Conservation (phyloP, 139 green algal genomes). For the Tetradesmus obliquus region DNA sequence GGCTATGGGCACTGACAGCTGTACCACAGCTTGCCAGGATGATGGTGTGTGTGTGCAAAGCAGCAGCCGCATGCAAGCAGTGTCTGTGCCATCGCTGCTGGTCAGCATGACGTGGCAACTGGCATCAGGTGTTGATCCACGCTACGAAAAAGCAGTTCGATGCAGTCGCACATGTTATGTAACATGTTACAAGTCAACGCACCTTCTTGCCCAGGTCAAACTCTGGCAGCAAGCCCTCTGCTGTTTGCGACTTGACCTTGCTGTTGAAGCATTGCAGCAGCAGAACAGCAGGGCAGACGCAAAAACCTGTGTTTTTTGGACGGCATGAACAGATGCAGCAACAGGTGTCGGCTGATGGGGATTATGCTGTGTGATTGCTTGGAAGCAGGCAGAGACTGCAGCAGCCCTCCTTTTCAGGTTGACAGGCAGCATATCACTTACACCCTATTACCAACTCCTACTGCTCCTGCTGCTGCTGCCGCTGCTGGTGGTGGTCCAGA, state of each 20-base stretch:
- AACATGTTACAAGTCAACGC: neutral
- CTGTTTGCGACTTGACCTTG: constrained; percentile 70
- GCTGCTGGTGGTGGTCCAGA: too few relatives aligned
- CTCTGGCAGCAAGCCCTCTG: constrained; percentile 75
- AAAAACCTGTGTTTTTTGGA: too few relatives aligned
- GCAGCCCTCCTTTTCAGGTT: neutral
- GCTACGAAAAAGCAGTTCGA: too few relatives aligned
- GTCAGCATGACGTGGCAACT: too few relatives aligned
- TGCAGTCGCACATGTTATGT: neutral
- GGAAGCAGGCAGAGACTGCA: neutral
- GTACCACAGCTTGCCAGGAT: neutral
- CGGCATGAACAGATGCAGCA: too few relatives aligned
- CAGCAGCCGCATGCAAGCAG: too few relatives aligned
- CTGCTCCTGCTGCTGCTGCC: too few relatives aligned
- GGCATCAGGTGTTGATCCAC: too few relatives aligned
- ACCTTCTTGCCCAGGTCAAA: constrained; percentile 85
- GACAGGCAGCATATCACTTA: too few relatives aligned
- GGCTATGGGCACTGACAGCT: neutral
- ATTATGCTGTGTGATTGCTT: neutral
- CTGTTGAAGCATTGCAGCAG: constrained; percentile 42
- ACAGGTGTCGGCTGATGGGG: too few relatives aligned
- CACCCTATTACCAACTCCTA: too few relatives aligned
- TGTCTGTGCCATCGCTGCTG: too few relatives aligned
- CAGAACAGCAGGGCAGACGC: neutral
- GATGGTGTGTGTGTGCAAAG: neutral